phyloP scores from a whole-genome alignment of 371 early-diverging fungal genomes.

The Polyrhizophydium stewartii region DNA sequence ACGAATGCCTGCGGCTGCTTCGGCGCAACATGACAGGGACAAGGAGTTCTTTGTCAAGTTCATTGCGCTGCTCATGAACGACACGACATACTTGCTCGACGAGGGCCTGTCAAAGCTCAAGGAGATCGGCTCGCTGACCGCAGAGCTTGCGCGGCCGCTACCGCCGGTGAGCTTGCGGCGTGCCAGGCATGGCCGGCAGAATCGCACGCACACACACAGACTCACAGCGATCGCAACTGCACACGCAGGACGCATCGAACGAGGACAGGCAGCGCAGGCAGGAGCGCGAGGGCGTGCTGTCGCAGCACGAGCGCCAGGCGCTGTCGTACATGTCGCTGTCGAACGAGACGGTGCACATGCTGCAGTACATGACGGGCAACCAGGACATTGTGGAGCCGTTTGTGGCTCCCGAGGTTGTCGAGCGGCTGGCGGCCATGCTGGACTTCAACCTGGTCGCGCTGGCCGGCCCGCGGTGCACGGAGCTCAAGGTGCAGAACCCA shows the following conservation, averaged over 20 bases:
- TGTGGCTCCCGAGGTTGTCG: conserved; percentile 84
- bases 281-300: conserved; percentile 62
- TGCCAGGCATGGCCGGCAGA: too few relatives aligned
- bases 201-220: too few relatives aligned
- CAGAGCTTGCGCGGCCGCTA: conserved; percentile 61
- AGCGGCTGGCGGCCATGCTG: conserved; percentile 93
- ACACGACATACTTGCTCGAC: conserved; percentile 91
- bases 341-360: conserved; percentile 91
- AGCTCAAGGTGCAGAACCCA: conserved; percentile 81
- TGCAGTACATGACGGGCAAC: conserved; percentile 72
- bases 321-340: conserved; percentile 82
- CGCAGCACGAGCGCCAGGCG: conserved; percentile 79
- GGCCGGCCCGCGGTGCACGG: conserved; percentile 92
- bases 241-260: neutral
- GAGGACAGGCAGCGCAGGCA: conserved; percentile 50
- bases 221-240: too few relatives aligned
- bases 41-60: conserved; percentile 80
- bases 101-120: conserved; percentile 84
- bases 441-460: conserved; percentile 90
- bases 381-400: conserved; percentile 78
- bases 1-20: neutral
- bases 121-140: conserved; percentile 78
- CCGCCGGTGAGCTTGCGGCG: too few relatives aligned
- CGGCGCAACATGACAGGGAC: too few relatives aligned
- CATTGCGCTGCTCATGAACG: conserved; percentile 93